Percentiles rank a stretch among this genome's conserved stretches.
These are phyloP conservation scores for Phytophthora brassicae DNA, from an alignment of 352 stramenopile genomes.

Conservation along the genomic window DNA sequence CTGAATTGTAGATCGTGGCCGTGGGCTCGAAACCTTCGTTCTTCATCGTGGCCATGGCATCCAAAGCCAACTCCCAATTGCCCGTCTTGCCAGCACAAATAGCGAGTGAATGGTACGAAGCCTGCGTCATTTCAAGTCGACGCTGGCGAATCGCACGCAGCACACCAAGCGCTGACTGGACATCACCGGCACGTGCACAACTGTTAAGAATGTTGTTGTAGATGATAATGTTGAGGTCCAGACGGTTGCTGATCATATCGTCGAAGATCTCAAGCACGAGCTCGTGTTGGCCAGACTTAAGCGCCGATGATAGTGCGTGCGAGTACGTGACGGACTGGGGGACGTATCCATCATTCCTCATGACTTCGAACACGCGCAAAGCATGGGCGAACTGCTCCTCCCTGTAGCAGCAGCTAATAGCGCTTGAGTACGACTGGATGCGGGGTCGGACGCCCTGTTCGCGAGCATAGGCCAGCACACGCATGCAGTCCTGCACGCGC, in stretches of 20 bases:
- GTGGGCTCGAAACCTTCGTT: conserved; percentile 56
- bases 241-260: conserved; percentile 77
- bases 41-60: conserved; percentile 56
- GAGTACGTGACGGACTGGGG: conserved; percentile 83
- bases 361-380: conserved; percentile 86
- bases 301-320: conserved; percentile 75
- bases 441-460: conserved; percentile 70
- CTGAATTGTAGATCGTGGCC: conserved; percentile 78
- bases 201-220: conserved; percentile 89
- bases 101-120: conserved; percentile 78
- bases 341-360: conserved; percentile 84
- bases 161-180: conserved; percentile 68
- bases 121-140: conserved; percentile 65
- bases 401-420: conserved; percentile 81
- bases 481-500: conserved; percentile 56
- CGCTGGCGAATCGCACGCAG: conserved; percentile 65
- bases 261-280: conserved; percentile 89
- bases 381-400: conserved; percentile 64
- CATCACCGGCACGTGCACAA: conserved; percentile 70
- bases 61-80: conserved; percentile 66
- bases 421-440: conserved; percentile 82
- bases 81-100: conserved; percentile 81
- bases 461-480: conserved; percentile 64
- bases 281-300: conserved; percentile 77
- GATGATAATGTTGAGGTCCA: conserved; percentile 74